Conservation (phyloP, 2,329 filamentous ascomycete species). For the Cordyceps cateniannulata region DNA sequence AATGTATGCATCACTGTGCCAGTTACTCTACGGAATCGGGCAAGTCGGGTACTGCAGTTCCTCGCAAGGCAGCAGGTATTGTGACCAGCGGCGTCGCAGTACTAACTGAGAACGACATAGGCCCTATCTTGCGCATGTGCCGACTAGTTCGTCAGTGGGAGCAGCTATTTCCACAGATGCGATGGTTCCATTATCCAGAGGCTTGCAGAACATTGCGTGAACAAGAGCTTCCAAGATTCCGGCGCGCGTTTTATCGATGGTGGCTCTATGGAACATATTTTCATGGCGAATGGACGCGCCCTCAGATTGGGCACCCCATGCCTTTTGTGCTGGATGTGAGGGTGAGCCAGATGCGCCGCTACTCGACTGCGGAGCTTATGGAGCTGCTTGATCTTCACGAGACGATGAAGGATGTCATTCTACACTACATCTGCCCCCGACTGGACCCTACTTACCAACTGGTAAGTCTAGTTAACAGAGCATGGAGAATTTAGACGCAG, state of each 20-base stretch:
- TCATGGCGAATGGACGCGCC: slow-evolving; percentile 36
- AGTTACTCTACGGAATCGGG: neutral
- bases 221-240: slow-evolving; percentile 40
- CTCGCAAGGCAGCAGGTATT: neutral
- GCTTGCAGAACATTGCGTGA: slow-evolving; percentile 37
- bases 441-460: slow-evolving; percentile 30
- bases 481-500: neutral
- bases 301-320: slow-evolving; percentile 31
- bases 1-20: slow-evolving; percentile 10
- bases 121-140: slow-evolving; percentile 28
- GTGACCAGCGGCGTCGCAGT: slow-evolving; percentile 19
- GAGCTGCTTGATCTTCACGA: slow-evolving; percentile 40
- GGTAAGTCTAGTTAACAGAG: slow-evolving; percentile 22
- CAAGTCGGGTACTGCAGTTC: neutral
- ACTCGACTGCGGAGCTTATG: slow-evolving; percentile 37
- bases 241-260: slow-evolving; percentile 46
- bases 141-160: slow-evolving; percentile 33
- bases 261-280: slow-evolving; percentile 49
- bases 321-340: slow-evolving; percentile 34
- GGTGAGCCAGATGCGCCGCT: slow-evolving; percentile 36
- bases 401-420: slow-evolving; percentile 38
- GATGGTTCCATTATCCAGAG: slow-evolving; percentile 40
- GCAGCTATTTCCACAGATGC: slow-evolving; percentile 35
- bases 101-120: slow-evolving; percentile 28
- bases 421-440: slow-evolving; percentile 40